A percentile compares a stretch with the other conserved stretches of the same genome.
Evolutionary conservation across 129 eudicot species (phyloP).

Genomic region (Arctium minus): DNA sequence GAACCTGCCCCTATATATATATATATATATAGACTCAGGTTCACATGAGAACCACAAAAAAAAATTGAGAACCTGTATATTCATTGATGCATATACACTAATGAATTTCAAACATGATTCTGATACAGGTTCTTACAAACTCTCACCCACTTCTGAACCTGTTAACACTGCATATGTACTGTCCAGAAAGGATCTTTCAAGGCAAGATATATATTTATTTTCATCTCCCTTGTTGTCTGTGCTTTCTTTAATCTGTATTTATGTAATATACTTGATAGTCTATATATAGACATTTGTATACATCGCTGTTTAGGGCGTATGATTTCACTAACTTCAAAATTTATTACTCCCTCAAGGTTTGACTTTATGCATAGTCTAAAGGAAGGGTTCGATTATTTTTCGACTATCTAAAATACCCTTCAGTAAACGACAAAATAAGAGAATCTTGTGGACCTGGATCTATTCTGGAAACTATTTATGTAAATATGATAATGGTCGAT

Average conservation of each 20-base stretch:
- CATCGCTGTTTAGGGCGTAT: neutral
- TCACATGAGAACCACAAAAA: neutral
- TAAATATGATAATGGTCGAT: neutral
- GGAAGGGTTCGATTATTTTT: neutral
- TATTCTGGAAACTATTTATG: neutral
- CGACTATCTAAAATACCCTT: neutral
- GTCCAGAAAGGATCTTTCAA: constrained; percentile 90
- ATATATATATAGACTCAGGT: neutral
- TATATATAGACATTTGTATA: neutral
- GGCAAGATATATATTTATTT: constrained; percentile 41
- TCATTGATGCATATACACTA: neutral
- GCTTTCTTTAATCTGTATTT: neutral
- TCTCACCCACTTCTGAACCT: constrained; percentile 65
- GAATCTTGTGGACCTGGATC: neutral
- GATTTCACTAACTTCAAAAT: neutral
- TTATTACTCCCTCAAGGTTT: neutral
- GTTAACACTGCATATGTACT: constrained; percentile 78
- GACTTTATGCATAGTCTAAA: neutral
- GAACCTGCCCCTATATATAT: neutral
- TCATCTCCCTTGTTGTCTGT: neutral
- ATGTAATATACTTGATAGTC: neutral
- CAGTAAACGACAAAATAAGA: neutral
- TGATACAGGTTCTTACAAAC: constrained; percentile 73
- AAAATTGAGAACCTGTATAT: neutral
- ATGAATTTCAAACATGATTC: neutral